These are phyloP conservation scores for Suillus spraguei DNA, from an alignment of 768 basidiomycete genomes.

Conservation along the genomic window DNA sequence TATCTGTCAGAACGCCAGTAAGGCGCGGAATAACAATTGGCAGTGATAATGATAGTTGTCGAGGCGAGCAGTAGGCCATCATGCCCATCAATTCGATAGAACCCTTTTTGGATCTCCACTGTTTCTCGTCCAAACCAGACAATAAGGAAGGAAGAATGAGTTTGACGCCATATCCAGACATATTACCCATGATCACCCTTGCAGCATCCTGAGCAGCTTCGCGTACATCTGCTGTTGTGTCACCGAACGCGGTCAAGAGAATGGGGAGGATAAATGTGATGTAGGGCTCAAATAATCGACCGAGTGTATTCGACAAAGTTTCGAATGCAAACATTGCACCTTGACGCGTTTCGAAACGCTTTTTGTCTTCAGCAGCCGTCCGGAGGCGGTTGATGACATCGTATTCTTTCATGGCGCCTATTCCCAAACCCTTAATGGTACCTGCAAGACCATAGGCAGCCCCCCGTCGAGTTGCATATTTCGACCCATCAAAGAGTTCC, in stretches of 20 bases:
- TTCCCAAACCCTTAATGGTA: constrained; percentile 87
- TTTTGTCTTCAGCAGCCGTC: constrained; percentile 85
- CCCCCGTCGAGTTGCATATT: constrained; percentile 94
- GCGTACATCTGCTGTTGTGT: constrained; percentile 82
- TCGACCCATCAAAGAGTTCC: constrained; percentile 75
- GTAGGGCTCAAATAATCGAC: constrained; percentile 93
- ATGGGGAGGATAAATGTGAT: constrained; percentile 83
- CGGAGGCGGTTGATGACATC: constrained; percentile 74
- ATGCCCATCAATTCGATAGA: constrained; percentile 96
- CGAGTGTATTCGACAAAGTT: constrained; percentile 83
- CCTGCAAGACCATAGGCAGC: constrained; percentile 97
- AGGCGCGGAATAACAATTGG: constrained; percentile 97
- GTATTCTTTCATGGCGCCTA: constrained; percentile 83
- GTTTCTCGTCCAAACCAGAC: constrained; percentile 93
- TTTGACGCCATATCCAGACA: constrained; percentile 96
- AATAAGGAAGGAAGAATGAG: constrained; percentile 89
- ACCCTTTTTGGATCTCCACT: constrained; percentile 97
- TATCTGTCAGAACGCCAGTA: constrained; percentile 93
- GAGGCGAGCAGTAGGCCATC: constrained; percentile 98
- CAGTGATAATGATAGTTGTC: constrained; percentile 90
- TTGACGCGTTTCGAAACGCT: constrained; percentile 82
- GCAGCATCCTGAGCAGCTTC: constrained; percentile 93
- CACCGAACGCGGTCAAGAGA: constrained; percentile 84
- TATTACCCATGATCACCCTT: constrained; percentile 91
- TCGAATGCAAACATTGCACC: constrained; percentile 96